These are phyloP conservation scores for Chrysoporthe austroafricana DNA, from an alignment of 2,329 filamentous ascomycete genomes.

Conservation along the genomic window DNA sequence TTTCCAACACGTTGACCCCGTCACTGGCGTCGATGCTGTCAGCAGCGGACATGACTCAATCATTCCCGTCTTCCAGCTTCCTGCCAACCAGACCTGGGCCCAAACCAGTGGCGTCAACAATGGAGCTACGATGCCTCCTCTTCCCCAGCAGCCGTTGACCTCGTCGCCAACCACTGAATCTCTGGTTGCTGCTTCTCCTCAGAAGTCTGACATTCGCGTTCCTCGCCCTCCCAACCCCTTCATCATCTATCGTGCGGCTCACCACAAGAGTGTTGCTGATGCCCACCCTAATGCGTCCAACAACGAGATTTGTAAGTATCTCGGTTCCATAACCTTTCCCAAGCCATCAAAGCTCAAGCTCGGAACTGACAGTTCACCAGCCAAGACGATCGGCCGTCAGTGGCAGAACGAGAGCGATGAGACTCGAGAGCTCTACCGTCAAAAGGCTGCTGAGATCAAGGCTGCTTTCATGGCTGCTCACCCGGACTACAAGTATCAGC, in stretches of 20 bases:
- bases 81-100: too few species aligned
- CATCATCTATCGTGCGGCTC: slow-evolving; percentile 47
- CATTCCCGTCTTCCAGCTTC: not conserved
- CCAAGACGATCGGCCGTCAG: slow-evolving; percentile 41
- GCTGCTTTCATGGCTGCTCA: slow-evolving; percentile 36
- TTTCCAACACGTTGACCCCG: slow-evolving; percentile 21
- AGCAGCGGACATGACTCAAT: not conserved
- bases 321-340: too few species aligned
- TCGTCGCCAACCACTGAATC: not conserved
- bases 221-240: slow-evolving; percentile 47
- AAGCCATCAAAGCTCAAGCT: too few species aligned
- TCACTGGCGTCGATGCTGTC: not conserved
- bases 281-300: slow-evolving; percentile 43
- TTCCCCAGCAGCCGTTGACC: not conserved
- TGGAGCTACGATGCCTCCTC: too few species aligned
- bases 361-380: slow-evolving; percentile 34
- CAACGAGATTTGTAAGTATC: slow-evolving; percentile 47
- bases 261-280: slow-evolving; percentile 41
- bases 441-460: slow-evolving; percentile 39
- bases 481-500: slow-evolving; percentile 46
- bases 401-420: slow-evolving; percentile 42
- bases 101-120: too few species aligned
- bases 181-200: not conserved
- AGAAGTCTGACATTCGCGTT: slow-evolving; percentile 30
- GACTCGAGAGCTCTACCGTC: slow-evolving; percentile 39